phyloP scores from a whole-genome alignment of 441 rosid genomes.

The Theobroma grandiflorum region DNA sequence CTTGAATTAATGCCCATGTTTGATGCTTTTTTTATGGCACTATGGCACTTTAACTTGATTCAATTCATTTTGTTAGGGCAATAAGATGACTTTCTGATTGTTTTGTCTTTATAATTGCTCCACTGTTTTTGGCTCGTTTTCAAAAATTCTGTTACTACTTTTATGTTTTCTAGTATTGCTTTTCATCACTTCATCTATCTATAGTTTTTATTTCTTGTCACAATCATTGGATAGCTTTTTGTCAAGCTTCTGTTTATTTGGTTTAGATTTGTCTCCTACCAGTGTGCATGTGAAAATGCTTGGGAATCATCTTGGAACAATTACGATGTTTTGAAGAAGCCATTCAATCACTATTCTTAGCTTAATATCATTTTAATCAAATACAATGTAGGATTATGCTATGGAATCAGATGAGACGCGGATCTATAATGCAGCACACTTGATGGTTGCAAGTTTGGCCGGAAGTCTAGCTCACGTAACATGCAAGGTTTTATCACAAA shows the following conservation, averaged over 20 bases:
- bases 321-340: conserved; percentile 2
- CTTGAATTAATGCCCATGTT: not conserved
- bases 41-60: not conserved
- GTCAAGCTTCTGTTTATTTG: not conserved
- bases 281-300: not conserved
- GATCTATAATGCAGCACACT: conserved; percentile 92
- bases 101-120: not conserved
- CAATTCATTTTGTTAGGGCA: not conserved
- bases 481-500: conserved; percentile 69
- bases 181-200: not conserved
- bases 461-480: conserved; percentile 99
- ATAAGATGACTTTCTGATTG: not conserved
- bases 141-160: not conserved
- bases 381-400: conserved; percentile 78
- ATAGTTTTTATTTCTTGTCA: conserved; percentile 13
- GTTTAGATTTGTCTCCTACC: not conserved
- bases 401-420: conserved; percentile 94
- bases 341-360: not conserved
- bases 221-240: conserved; percentile 5
- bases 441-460: conserved; percentile 99
- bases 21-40: not conserved
- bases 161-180: not conserved
- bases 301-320: conserved; percentile 9
- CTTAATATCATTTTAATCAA: conserved; percentile 10
- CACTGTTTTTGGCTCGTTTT: not conserved